Evolutionary conservation across 129 eudicot species (phyloP).

Genomic region (Tagetes erecta): DNA sequence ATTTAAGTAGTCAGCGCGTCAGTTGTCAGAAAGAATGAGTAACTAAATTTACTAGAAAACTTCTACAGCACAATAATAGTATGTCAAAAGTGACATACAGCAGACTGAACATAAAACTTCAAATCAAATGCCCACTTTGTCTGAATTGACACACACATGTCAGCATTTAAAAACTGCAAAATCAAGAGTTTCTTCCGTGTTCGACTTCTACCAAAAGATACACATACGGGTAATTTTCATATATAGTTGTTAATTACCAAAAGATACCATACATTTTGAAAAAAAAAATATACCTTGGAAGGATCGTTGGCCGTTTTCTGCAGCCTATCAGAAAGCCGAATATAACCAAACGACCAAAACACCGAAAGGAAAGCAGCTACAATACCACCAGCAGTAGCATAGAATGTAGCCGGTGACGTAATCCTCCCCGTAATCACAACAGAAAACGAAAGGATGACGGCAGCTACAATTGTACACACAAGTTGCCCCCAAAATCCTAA

Average conservation of each 20-base stretch:
- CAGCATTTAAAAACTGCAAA: background rate
- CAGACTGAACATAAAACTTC: background rate
- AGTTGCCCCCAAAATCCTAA: conserved; percentile 95
- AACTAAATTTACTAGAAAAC: background rate
- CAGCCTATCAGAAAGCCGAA: conserved; percentile 72
- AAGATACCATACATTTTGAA: background rate
- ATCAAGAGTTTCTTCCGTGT: background rate
- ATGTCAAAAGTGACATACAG: background rate
- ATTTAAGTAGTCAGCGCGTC: background rate
- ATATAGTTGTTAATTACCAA: background rate
- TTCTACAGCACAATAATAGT: background rate
- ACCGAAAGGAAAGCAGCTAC: conserved; percentile 86
- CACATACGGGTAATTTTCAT: background rate
- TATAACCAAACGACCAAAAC: conserved; percentile 90
- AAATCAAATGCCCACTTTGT: background rate
- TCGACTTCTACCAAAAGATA: background rate
- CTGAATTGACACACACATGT: background rate
- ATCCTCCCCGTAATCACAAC: conserved; percentile 63
- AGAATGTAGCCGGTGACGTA: conserved; percentile 77
- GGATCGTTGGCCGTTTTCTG: conserved; percentile 80
- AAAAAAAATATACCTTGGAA: conserved; percentile 55
- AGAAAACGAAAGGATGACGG: conserved; percentile 78
- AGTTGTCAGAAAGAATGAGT: background rate
- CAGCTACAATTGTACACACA: conserved; percentile 64
- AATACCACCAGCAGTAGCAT: conserved; percentile 78